Conservation (phyloP, 805 yeast genomes). For the Jamesozyma gamospora region DNA sequence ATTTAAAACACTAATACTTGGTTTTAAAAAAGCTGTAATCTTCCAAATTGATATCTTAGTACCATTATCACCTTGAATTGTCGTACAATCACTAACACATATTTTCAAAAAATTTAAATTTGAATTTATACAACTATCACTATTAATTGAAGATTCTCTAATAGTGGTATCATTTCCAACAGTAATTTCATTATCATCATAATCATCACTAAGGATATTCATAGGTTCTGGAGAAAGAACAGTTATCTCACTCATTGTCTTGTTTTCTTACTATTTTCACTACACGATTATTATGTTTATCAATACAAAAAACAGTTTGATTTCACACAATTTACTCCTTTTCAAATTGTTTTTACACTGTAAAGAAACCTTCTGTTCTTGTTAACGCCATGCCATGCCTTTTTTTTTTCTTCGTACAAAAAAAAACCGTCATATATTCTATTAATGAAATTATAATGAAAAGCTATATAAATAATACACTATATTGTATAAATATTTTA, state of each 20-base stretch:
- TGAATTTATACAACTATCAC: conserved; percentile 7
- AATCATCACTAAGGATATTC: conserved; percentile 12
- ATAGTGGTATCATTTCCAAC: background rate
- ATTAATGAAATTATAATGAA: no score
- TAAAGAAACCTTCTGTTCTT: background rate
- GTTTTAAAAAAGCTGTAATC: conserved; percentile 14
- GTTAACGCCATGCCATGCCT: no score
- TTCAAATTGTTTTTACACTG: background rate
- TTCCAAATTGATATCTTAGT: conserved; percentile 25
- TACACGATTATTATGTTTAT: no score
- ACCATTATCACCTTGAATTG: conserved; percentile 20
- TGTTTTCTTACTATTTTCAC: no score
- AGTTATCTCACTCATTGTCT: background rate
- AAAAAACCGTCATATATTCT: no score
- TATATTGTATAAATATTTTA: no score
- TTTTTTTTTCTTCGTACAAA: no score
- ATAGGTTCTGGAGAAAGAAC: conserved; percentile 22
- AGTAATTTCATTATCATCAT: conserved; percentile 4
- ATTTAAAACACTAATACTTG: background rate
- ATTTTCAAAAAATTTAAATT: conserved; percentile 9
- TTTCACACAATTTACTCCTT: background rate
- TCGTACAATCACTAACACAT: conserved; percentile 22
- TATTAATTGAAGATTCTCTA: background rate
- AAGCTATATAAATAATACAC: no score
- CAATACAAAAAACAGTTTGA: no score